Conservation (phyloP, 2,329 filamentous ascomycete species). For the Fusarium verrucosum region DNA sequence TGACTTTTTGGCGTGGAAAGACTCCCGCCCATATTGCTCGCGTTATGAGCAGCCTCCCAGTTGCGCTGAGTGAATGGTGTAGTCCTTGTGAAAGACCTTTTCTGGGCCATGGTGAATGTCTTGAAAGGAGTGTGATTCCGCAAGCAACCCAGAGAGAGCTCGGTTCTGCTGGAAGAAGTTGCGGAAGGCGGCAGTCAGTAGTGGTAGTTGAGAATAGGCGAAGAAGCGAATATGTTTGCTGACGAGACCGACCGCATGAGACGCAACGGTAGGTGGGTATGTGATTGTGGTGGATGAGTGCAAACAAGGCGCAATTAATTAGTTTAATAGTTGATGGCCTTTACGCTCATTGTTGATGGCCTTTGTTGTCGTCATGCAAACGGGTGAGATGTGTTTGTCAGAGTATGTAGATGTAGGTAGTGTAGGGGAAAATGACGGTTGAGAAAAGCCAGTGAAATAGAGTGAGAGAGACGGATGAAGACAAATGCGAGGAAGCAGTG, state of each 20-base stretch:
- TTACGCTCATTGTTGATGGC: constrained; percentile 37
- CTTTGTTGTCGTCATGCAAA: constrained; percentile 33
- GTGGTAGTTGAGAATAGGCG: neutral
- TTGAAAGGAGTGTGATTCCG: constrained; percentile 41
- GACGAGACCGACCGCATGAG: neutral
- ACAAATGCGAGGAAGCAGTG: constrained; percentile 22
- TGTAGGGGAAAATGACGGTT: constrained; percentile 24
- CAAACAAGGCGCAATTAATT: constrained; percentile 17
- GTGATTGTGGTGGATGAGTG: constrained; percentile 13
- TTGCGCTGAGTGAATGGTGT: constrained; percentile 65
- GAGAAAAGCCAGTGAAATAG: constrained; percentile 20
- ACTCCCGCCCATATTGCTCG: constrained; percentile 55
- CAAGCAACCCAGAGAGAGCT: constrained; percentile 9
- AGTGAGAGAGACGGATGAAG: constrained; percentile 23
- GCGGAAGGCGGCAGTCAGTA: constrained; percentile 2
- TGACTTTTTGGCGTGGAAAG: constrained; percentile 46
- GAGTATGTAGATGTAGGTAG: no score
- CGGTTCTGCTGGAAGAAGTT: constrained; percentile 15
- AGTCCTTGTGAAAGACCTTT: constrained; percentile 57
- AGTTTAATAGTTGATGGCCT: constrained; percentile 35
- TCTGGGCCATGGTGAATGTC: constrained; percentile 59
- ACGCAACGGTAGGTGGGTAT: neutral
- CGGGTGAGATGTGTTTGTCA: constrained; percentile 18
- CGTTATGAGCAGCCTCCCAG: constrained; percentile 60
- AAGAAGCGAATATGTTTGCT: neutral